A percentile compares a stretch with the other conserved stretches of the same genome.
Evolutionary conservation across 2,329 filamentous ascomycete genomes (phyloP).

Genomic region (Ustulina deusta): DNA sequence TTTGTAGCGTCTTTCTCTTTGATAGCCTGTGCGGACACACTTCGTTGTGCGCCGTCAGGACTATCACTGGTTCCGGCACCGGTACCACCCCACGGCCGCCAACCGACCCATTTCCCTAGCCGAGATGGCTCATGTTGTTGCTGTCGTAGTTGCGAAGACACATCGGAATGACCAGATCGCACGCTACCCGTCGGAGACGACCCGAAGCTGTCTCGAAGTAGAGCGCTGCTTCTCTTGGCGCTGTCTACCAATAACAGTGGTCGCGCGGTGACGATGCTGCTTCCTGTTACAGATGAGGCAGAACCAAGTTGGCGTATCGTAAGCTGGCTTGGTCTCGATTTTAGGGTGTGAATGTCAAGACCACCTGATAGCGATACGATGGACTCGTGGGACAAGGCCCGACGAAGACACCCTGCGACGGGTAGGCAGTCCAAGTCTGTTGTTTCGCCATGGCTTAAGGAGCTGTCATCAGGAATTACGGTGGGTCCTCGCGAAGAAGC

Average conservation of each 20-base stretch:
- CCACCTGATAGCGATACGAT: slow-evolving; percentile 88
- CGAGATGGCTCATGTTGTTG: slow-evolving; percentile 41
- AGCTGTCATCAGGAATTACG: slow-evolving; percentile 47
- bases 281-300: slow-evolving; percentile 65
- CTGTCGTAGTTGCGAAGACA: slow-evolving; percentile 40
- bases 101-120: slow-evolving; percentile 61
- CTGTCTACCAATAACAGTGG: slow-evolving; percentile 65
- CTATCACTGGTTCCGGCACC: slow-evolving; percentile 2
- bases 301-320: slow-evolving; percentile 67
- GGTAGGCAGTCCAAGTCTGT: slow-evolving; percentile 54
- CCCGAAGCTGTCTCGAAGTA: slow-evolving; percentile 66
- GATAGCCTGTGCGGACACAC: slow-evolving; percentile 44
- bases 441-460: slow-evolving; percentile 42
- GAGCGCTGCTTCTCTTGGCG: slow-evolving; percentile 63
- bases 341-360: slow-evolving; percentile 89
- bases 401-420: slow-evolving; percentile 65
- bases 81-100: slow-evolving; percentile 53
- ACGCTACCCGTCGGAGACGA: slow-evolving; percentile 51
- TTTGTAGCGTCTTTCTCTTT: slow-evolving; percentile 51
- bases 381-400: slow-evolving; percentile 84
- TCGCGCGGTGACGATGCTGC: slow-evolving; percentile 70
- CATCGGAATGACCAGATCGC: slow-evolving; percentile 46
- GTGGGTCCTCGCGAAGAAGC: slow-evolving; percentile 41
- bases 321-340: slow-evolving; percentile 80
- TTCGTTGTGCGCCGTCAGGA: slow-evolving; percentile 15